Evolutionary conservation across 306 rosid species (phyloP), one percentile per base, ranked within the genome.

Genomic region (Myrica gale): DNA sequence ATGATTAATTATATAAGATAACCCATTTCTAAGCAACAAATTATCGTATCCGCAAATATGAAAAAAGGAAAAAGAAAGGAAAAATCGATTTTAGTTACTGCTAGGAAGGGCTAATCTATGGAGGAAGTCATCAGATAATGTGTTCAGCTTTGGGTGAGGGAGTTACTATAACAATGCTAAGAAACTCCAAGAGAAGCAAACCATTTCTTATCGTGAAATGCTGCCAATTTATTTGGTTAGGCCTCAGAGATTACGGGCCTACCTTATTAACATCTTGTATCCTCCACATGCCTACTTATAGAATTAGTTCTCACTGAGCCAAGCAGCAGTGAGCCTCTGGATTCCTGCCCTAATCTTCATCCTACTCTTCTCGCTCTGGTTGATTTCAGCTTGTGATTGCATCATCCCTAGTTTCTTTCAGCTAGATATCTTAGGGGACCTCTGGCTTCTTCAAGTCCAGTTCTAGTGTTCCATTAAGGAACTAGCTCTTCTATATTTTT

Each of bases 241-340:
- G 80, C 75, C 78, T 75, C 60, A 76, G 68, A 78, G 68, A 78
- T 63, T 47, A 73, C 69, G 95, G 84, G 7, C 97, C 97, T 80
- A 88, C 95, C 15, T 54, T 70, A 37, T 89, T 82, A 88, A 71
- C 88, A 56, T 61, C 54, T 73, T 75, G 69, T 85, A 68, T 80
- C 71, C 86, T 87, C 63, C 73, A 67, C 76, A 78, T 71, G 80
- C 78, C 91, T 84, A 82, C 89, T 76, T 86, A 85, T 82, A 83
- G 80, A 74, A 72, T 76, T 37, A 62, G 57, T 67, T 79, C 63
- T 78, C 78, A 71, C 73, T 77, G 69, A 37, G 86, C 73, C 60
- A 68, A 62, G 69, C 80, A 80, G 58, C 80, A 57, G 61, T 76
- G 48, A 86, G 56, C 71, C 55, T 79, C 76, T 74, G 81, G 77